Evolutionary conservation across 805 yeast species (phyloP), one percentile per base, ranked within the genome.

Genomic region (Clavispora phyllophila): DNA sequence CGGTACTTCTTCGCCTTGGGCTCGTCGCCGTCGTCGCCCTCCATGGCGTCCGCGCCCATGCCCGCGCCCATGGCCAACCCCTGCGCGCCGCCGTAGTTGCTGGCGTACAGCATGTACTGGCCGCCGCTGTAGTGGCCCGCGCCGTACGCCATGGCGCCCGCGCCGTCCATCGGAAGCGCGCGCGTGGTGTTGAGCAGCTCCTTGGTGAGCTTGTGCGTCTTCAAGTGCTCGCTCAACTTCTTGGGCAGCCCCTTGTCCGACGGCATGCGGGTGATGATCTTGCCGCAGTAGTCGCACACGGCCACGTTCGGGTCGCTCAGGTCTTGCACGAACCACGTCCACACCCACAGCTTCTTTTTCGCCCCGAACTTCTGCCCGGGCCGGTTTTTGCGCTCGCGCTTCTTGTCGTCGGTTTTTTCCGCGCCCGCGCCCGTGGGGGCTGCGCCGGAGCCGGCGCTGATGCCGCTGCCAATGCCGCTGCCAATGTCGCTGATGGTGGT

Each of bases 351-450:
- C 49, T 70, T 73, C 66, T 78, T 78, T 52, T 76, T 77, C 14
- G 83, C 83, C 14, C 83, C 83, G 46, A 75, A 76, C 50, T 70
- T 73, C 49, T 73, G 79, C 7, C 81, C 81, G 1, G 80, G 80
- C 40, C 75, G 63, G 52, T 74, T 75, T 17, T 60, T 61, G 18
- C 71, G 60, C 38, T 61, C 68, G 33, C 55, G 54, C 45, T 60
- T 62, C 9, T 17, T 22, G 23, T 33, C 26, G 10, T 29, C 44
- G 36, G 20, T 34, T 19, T 35, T 39, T 23, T 25, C 37, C 29
- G 28, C 24, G 19, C 42, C 22, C 19, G 42, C 36, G 12, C 10
- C 32, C 13, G 19, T 14, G 31, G 27, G 3, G 14, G 20, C 9
- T 12, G 18, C 17, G 24, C 6, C 17, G 19, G 10, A 5, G 32